phyloP scores from a whole-genome alignment of 2,329 filamentous ascomycete genomes.

The Trichoderma sp. region DNA sequence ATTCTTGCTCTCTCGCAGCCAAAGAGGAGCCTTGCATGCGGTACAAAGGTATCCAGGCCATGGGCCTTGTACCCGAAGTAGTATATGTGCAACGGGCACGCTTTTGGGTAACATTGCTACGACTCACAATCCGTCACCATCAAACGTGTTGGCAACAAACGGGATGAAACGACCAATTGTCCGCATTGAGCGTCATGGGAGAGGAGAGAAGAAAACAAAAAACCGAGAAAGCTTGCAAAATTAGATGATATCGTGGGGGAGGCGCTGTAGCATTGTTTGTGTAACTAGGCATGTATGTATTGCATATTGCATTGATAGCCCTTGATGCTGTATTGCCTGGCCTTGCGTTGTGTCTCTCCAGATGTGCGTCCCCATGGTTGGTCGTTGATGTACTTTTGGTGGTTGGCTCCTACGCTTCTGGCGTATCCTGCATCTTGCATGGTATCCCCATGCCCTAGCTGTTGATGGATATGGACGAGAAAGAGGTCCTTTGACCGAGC shows the following conservation, averaged over 20 bases:
- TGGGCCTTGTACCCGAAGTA: background rate
- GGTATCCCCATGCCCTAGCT: too few relatives aligned
- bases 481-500: too few relatives aligned
- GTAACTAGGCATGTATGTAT: conserved; percentile 5
- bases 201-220: background rate
- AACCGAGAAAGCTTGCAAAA: background rate
- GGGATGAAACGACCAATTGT: conserved; percentile 10
- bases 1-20: conserved; percentile 18
- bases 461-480: too few relatives aligned
- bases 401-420: too few relatives aligned
- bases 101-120: conserved; percentile 35
- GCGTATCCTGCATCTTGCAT: too few relatives aligned
- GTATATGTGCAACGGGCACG: conserved; percentile 19
- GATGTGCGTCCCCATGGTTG: too few relatives aligned
- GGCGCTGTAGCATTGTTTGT: too few relatives aligned
- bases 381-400: too few relatives aligned
- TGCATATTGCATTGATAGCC: background rate
- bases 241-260: background rate
- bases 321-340: too few relatives aligned
- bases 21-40: conserved; percentile 21
- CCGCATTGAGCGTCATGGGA: conserved; percentile 1
- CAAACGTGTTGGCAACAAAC: conserved; percentile 14
- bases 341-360: too few relatives aligned
- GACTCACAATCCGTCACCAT: background rate
- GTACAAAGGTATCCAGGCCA: background rate